A percentile compares a stretch with the other conserved stretches of the same genome.
Conservation (phyloP, 768 basidiomycete genomes). For the Kwoniella shandongensis region DNA sequence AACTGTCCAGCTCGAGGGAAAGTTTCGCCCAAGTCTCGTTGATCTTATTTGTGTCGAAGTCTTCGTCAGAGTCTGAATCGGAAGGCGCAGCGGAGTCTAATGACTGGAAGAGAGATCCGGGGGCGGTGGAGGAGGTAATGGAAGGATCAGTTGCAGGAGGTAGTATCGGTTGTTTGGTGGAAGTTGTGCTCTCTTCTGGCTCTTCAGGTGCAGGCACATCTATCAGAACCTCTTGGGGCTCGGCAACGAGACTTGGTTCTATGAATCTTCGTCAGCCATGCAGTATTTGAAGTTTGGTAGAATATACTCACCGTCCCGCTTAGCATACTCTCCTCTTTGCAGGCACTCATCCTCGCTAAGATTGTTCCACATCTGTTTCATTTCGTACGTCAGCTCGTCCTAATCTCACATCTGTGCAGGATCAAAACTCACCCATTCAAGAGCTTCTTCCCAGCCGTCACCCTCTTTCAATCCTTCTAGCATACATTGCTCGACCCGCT, state of each 20-base stretch:
- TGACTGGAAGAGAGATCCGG: constrained; percentile 34
- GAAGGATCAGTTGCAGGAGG: not conserved
- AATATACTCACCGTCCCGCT: constrained; percentile 18
- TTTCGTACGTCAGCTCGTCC: not conserved
- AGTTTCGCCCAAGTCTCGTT: constrained; percentile 43
- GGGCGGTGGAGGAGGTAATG: not conserved
- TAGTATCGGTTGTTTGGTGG: not conserved
- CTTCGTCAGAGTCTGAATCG: constrained; percentile 26
- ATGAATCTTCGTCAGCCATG: not conserved
- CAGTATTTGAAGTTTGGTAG: not conserved
- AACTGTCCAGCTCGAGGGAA: constrained; percentile 32
- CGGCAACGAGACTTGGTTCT: constrained; percentile 15
- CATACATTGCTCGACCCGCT: constrained; percentile 71
- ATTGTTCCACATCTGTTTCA: constrained; percentile 46
- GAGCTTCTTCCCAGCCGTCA: constrained; percentile 66
- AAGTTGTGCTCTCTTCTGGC: not conserved
- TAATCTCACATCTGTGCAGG: not conserved
- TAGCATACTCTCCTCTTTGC: constrained; percentile 40
- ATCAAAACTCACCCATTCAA: constrained; percentile 73
- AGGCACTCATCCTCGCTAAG: constrained; percentile 50
- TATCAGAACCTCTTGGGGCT: constrained; percentile 8
- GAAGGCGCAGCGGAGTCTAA: constrained; percentile 14
- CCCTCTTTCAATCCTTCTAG: constrained; percentile 59
- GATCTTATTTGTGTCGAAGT: constrained; percentile 32
- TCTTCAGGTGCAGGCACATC: constrained; percentile 5